Evolutionary conservation across 768 basidiomycete species (phyloP).

Genomic region (Paxillus involutus): DNA sequence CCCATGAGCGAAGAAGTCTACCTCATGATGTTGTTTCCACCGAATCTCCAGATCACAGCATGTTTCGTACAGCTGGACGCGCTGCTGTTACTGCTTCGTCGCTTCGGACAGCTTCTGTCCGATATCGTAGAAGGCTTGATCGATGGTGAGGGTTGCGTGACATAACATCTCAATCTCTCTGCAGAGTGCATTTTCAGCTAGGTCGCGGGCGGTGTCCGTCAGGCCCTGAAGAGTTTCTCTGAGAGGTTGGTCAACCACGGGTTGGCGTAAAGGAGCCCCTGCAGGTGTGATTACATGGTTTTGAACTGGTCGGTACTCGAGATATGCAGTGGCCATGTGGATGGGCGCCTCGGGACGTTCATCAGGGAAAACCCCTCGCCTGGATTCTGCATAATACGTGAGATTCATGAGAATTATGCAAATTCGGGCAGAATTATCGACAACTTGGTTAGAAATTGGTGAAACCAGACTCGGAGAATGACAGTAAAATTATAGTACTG

Average conservation of each 20-base stretch:
- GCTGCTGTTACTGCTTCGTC: slow-evolving; percentile 6
- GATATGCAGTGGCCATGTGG: slow-evolving; percentile 6
- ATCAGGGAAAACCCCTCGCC: too few relatives aligned
- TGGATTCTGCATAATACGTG: too few relatives aligned
- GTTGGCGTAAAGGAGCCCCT: background rate
- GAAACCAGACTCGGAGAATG: too few relatives aligned
- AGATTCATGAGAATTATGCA: too few relatives aligned
- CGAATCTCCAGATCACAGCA: slow-evolving; percentile 10
- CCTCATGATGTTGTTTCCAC: slow-evolving; percentile 16
- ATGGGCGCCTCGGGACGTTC: too few relatives aligned
- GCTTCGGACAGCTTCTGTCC: slow-evolving; percentile 7
- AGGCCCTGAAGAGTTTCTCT: background rate
- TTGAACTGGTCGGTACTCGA: background rate
- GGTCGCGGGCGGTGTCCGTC: slow-evolving; percentile 1
- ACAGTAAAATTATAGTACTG: too few relatives aligned
- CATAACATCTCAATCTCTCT: slow-evolving; percentile 19
- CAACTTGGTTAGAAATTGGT: too few relatives aligned
- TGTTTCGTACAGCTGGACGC: slow-evolving; percentile 6
- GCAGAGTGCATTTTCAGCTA: slow-evolving; percentile 12
- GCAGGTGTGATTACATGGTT: background rate
- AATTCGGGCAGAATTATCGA: too few relatives aligned
- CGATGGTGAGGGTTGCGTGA: slow-evolving; percentile 14
- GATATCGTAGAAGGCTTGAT: slow-evolving; percentile 15
- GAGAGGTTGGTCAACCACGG: background rate
- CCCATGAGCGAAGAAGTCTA: background rate